Evolutionary conservation across 805 yeast species (phyloP).

Genomic region (Wickerhamiella siamensis): DNA sequence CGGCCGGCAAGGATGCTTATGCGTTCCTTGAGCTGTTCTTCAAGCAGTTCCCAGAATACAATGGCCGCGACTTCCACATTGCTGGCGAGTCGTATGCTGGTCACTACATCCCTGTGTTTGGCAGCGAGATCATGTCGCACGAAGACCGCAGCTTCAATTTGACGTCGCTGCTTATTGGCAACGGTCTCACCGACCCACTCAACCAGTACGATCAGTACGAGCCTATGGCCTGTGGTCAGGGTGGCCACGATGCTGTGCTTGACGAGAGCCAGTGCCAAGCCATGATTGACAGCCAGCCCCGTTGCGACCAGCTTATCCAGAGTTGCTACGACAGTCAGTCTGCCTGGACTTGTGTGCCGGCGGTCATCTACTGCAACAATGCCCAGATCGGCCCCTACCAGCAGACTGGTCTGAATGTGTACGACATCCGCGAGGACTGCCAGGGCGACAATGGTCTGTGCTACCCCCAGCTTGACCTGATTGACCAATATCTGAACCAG

Average conservation of each 20-base stretch:
- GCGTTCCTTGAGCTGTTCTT: conserved; percentile 69
- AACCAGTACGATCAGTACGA: conserved; percentile 64
- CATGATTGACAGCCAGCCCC: conserved; percentile 49
- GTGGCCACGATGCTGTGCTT: conserved; percentile 68
- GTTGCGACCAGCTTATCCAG: conserved; percentile 59
- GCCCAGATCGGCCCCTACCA: conserved; percentile 64
- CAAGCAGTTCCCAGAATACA: conserved; percentile 51
- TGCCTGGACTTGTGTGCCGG: conserved; percentile 80
- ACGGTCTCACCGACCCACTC: conserved; percentile 79
- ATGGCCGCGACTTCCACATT: conserved; percentile 52
- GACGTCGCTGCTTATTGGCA: conserved; percentile 73
- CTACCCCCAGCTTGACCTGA: conserved; percentile 56
- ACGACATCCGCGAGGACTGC: conserved; percentile 68
- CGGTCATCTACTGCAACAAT: conserved; percentile 64
- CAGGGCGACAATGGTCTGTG: conserved; percentile 29
- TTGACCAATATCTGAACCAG: conserved; percentile 61
- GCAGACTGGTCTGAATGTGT: conserved; percentile 70
- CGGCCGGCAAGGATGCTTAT: conserved; percentile 74
- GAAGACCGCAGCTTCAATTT: conserved; percentile 47
- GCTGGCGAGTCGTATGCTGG: conserved; percentile 89
- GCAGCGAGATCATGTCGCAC: conserved; percentile 61
- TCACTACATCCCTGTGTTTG: conserved; percentile 83
- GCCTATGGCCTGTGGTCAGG: conserved; percentile 93
- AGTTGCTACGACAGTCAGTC: conserved; percentile 58
- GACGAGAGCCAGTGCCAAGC: conserved; percentile 60